Percentiles rank a stretch among this genome's conserved stretches.
These are phyloP conservation scores for Cicer chorassanicum DNA, from an alignment of 306 rosid genomes.

Conservation along the genomic window DNA sequence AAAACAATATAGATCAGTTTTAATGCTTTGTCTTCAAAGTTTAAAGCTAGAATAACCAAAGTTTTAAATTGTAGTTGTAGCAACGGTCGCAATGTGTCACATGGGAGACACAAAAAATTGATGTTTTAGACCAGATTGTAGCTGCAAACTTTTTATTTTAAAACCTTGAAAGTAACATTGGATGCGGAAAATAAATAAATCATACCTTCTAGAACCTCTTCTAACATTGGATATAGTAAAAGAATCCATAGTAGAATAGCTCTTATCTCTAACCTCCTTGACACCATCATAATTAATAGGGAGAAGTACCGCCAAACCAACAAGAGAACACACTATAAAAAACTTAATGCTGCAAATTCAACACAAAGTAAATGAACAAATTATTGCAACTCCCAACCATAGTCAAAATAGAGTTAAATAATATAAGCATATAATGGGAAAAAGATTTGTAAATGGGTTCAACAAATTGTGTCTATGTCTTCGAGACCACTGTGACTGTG, in stretches of 20 bases:
- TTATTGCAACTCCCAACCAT: too few relatives aligned
- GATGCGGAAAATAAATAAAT: conserved; percentile 22
- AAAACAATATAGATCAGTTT: conserved; percentile 35
- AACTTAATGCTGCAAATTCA: conserved; percentile 66
- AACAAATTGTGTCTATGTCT: too few relatives aligned
- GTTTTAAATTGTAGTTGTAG: background rate
- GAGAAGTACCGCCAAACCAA: conserved; percentile 73
- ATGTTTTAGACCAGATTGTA: background rate
- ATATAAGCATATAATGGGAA: too few relatives aligned
- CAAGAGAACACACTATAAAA: conserved; percentile 69
- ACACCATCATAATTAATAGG: conserved; percentile 66
- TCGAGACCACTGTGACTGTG: too few relatives aligned
- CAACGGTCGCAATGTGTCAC: background rate
- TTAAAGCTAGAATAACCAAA: background rate
- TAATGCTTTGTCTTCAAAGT: background rate
- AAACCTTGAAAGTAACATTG: background rate
- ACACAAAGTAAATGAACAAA: background rate
- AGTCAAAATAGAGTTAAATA: too few relatives aligned
- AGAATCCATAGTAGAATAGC: conserved; percentile 63
- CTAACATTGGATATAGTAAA: conserved; percentile 80
- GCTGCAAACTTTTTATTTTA: background rate
- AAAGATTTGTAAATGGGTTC: too few relatives aligned
- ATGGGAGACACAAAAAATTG: background rate
- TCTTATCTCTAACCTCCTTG: conserved; percentile 41
- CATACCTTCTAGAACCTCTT: conserved; percentile 72